Evolutionary conservation across 768 basidiomycete genomes (phyloP).

Genomic region (Phanerochaete carnosa): DNA sequence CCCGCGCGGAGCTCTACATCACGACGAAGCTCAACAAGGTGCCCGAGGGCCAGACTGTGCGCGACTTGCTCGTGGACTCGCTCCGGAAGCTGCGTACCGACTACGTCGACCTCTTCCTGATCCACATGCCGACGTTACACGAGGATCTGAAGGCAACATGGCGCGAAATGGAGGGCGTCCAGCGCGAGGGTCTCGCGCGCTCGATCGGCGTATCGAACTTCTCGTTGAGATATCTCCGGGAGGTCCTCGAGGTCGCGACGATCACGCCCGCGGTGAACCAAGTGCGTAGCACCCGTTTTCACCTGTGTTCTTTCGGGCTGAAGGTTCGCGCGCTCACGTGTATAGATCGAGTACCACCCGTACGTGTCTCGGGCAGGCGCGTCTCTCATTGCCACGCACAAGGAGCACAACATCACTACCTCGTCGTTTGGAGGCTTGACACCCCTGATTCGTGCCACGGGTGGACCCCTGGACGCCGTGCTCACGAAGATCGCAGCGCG

Average conservation of each 20-base stretch:
- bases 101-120: constrained; percentile 42
- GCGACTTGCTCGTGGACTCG: constrained; percentile 34
- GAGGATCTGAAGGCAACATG: constrained; percentile 34
- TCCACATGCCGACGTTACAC: constrained; percentile 35
- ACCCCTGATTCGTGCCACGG: constrained; percentile 32
- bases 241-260: constrained; percentile 41
- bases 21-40: constrained; percentile 37
- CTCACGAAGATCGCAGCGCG: constrained; percentile 29
- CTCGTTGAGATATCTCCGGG: constrained; percentile 37
- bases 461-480: constrained; percentile 38
- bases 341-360: constrained; percentile 51
- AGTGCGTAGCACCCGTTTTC: constrained; percentile 24
- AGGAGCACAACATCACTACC: constrained; percentile 35
- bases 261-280: constrained; percentile 53
- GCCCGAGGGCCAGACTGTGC: constrained; percentile 31
- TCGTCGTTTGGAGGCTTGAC: constrained; percentile 39
- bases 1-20: constrained; percentile 39
- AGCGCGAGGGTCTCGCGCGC: constrained; percentile 37
- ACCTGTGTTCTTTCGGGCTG: too few species aligned
- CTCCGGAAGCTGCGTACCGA: constrained; percentile 38
- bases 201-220: constrained; percentile 58
- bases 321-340: not conserved
- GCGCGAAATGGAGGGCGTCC: constrained; percentile 39
- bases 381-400: constrained; percentile 31
- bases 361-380: constrained; percentile 44